These are phyloP conservation scores for Fusarium foetens DNA, from an alignment of 2,329 filamentous ascomycete species.

Conservation along the genomic window DNA sequence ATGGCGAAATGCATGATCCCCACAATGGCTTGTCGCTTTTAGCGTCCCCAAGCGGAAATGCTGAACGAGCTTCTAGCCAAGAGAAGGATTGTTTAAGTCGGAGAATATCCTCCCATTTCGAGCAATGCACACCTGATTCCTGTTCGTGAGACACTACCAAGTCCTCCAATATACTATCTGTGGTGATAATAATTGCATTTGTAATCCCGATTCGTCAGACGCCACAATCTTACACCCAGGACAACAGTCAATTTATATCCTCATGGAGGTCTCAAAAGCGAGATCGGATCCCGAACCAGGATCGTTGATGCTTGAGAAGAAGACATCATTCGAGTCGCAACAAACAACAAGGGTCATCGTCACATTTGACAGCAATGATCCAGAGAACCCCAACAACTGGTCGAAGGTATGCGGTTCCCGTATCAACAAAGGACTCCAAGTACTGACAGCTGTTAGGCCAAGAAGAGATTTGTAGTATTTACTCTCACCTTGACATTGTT, in stretches of 20 bases:
- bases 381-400: conserved; percentile 16
- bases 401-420: not conserved
- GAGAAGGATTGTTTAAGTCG: not conserved
- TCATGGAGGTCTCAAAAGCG: not conserved
- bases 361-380: not conserved
- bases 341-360: not conserved
- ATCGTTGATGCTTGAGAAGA: not conserved
- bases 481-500: conserved; percentile 1
- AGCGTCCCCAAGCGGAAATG: not conserved
- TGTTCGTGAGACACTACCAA: not conserved
- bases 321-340: not conserved
- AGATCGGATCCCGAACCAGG: not conserved
- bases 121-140: not conserved
- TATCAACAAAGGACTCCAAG: fast-evolving
- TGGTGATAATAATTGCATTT: not conserved
- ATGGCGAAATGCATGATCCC: not conserved
- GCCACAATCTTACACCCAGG: no score
- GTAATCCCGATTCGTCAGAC: not conserved
- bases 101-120: not conserved
- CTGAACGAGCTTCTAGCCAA: not conserved
- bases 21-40: not conserved
- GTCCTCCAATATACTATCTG: not conserved
- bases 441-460: not conserved
- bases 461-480: conserved; percentile 10
- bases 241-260: no score